phyloP scores from a whole-genome alignment of 106 monocot species.

The Iris macrosiphon region DNA sequence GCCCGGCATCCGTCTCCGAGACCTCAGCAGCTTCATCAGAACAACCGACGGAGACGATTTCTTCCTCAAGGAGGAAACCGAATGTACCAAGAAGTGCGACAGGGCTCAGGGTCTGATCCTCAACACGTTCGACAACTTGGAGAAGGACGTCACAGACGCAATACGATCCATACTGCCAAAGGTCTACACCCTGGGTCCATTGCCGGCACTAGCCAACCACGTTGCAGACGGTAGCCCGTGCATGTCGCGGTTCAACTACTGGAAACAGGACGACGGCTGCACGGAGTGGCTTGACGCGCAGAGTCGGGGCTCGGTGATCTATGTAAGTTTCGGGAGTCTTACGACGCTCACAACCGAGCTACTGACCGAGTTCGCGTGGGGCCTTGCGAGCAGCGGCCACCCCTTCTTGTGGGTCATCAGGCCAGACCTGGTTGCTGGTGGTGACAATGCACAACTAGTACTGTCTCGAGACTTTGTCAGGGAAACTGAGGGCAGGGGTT shows the following conservation, averaged over 20 bases:
- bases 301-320: conserved; percentile 18
- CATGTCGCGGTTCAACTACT: conserved; percentile 17
- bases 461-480: conserved; percentile 28
- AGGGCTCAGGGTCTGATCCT: conserved; percentile 30
- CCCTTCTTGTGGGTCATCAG: conserved; percentile 43
- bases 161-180: conserved; percentile 22
- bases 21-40: conserved; percentile 36
- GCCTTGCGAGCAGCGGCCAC: conserved; percentile 22
- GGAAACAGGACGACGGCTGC: conserved; percentile 32
- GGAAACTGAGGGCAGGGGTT: conserved; percentile 13
- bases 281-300: conserved; percentile 30
- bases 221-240: conserved; percentile 5
- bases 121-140: conserved; percentile 59
- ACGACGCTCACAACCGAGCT: conserved; percentile 32
- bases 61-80: conserved; percentile 2
- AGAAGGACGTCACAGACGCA: conserved; percentile 20
- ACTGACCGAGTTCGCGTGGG: conserved; percentile 52
- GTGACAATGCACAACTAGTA: conserved; percentile 8
- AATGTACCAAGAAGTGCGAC: conserved; percentile 19
- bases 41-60: conserved; percentile 25
- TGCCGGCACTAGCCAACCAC: conserved; percentile 9
- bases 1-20: conserved; percentile 30
- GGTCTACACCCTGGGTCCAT: conserved; percentile 38
- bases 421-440: conserved; percentile 30
- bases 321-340: conserved; percentile 44